Conservation (phyloP, 140 eudicot genomes). For the Cichorium intybus region DNA sequence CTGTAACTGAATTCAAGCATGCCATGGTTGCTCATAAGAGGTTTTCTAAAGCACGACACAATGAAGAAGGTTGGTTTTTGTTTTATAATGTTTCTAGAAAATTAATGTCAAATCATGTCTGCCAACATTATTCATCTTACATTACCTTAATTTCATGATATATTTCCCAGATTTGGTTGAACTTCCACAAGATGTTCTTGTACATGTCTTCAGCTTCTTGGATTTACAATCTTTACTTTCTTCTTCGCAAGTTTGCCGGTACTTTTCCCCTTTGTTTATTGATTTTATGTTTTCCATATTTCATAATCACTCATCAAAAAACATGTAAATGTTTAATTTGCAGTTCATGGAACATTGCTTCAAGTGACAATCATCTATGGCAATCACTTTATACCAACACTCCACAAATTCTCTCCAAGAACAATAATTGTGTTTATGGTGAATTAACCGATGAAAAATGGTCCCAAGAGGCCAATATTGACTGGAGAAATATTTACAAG, state of each 20-base stretch:
- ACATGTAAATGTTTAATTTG: slow-evolving; percentile 5
- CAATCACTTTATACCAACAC: slow-evolving; percentile 31
- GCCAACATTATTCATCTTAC: too few relatives aligned
- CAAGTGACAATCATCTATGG: slow-evolving; percentile 63
- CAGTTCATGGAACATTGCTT: slow-evolving; percentile 76
- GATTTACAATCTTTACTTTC: slow-evolving; percentile 68
- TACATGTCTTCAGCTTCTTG: slow-evolving; percentile 73
- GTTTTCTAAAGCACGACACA: slow-evolving; percentile 38
- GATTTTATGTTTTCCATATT: neutral
- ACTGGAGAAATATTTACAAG: slow-evolving; percentile 55
- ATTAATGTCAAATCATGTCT: too few relatives aligned
- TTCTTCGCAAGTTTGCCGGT: slow-evolving; percentile 81
- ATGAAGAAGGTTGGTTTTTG: slow-evolving; percentile 46
- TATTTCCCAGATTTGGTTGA: slow-evolving; percentile 36
- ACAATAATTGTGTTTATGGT: slow-evolving; percentile 1
- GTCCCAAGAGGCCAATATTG: slow-evolving; percentile 14
- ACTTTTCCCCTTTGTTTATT: slow-evolving; percentile 7
- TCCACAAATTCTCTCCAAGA: slow-evolving; percentile 10
- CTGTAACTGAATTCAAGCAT: slow-evolving; percentile 64
- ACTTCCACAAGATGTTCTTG: slow-evolving; percentile 74
- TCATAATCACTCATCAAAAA: too few relatives aligned
- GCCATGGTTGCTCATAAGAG: slow-evolving; percentile 75
- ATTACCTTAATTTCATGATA: neutral
- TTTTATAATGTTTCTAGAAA: too few relatives aligned
- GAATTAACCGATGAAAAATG: slow-evolving; percentile 2